Conservation (phyloP, 2,329 filamentous ascomycete genomes). For the Chalara sp. region DNA sequence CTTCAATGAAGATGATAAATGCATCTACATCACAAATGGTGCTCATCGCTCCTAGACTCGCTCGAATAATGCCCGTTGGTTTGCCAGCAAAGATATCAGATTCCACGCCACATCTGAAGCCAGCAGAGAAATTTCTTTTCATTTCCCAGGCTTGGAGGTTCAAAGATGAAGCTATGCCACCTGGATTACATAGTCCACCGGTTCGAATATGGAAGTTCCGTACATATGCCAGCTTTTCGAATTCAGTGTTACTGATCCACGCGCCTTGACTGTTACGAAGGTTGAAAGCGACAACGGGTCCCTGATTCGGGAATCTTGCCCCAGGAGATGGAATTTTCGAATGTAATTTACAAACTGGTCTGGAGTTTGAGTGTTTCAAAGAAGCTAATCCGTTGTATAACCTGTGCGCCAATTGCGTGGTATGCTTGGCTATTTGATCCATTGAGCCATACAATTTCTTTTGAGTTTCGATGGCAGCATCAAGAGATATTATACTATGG, state of each 20-base stretch:
- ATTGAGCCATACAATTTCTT: slow-evolving; percentile 64
- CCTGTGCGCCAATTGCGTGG: slow-evolving; percentile 52
- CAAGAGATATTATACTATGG: slow-evolving; percentile 81
- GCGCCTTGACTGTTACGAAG: slow-evolving; percentile 59
- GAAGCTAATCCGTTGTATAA: slow-evolving; percentile 51
- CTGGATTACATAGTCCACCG: slow-evolving; percentile 87
- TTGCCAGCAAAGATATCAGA: slow-evolving; percentile 78
- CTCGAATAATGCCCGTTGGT: slow-evolving; percentile 79
- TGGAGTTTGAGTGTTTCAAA: slow-evolving; percentile 60
- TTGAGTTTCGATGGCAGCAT: slow-evolving; percentile 66
- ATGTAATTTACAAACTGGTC: slow-evolving; percentile 26
- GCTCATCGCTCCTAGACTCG: slow-evolving; percentile 88
- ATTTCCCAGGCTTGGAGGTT: slow-evolving; percentile 73
- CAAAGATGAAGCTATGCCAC: slow-evolving; percentile 71
- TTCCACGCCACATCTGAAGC: slow-evolving; percentile 77
- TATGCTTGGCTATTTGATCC: slow-evolving; percentile 63
- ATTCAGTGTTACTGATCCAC: slow-evolving; percentile 76
- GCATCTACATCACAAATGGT: slow-evolving; percentile 64
- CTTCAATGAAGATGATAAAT: slow-evolving; percentile 65
- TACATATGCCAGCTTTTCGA: slow-evolving; percentile 78
- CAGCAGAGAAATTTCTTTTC: slow-evolving; percentile 75
- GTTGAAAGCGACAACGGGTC: slow-evolving; percentile 82
- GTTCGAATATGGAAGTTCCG: slow-evolving; percentile 80
- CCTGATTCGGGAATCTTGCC: slow-evolving; percentile 40
- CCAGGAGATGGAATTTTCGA: slow-evolving; percentile 3